Base-by-base conservation (phyloP, 2,329 filamentous ascomycete genomes). In the Tolypocladium sp. region DNA sequence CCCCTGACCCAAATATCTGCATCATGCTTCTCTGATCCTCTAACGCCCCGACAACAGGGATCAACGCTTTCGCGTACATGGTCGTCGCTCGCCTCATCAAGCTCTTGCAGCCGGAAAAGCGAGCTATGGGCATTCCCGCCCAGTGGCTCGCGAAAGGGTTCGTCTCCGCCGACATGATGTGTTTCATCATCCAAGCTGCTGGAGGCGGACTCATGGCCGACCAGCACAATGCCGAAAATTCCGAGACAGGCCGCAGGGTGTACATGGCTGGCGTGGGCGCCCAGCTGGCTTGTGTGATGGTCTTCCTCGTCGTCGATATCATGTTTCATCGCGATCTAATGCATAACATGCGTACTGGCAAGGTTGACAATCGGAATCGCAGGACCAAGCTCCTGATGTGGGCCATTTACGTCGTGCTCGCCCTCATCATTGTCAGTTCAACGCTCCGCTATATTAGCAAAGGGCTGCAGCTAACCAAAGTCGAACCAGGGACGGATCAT, bases 221-320 rank as follows among this genome's bases (percentile, higher is more conserved):
- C 42, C 60, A 63, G 41, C 40, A 61, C 55, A 55, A 57, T n/a
- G n/a, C n/a, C 49, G 38, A 55, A 6, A 57, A 60, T 35, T 37
- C 60, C 22, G 44, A 58, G 3, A 42, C 61, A 9, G 62, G 59
- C 8, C 51, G 51, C 15, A 64, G 74, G 59, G 66, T 77, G 60
- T 64, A 82, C 66, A 82, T 80, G 77, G 78, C 73, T 22, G 79
- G 79, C 1, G 77, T 82, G 38, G 77, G 75, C 1, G 65, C 81
- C 2, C 79, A 82, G 62, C 69, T 81, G 63, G 63, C 74, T 25
- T 79, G 78, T 63, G 78, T 81, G 60, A 56, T 80, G 1, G 57
- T 74, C 20, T 80, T 82, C 62, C 62, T 73, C 2, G 67, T 62
- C 0, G 67, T 81, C 9, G 68, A 70, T 0, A 67, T 51, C n/a